Evolutionary conservation across 371 early-diverging fungal genomes (phyloP).

Genomic region (Coemansia sp.): DNA sequence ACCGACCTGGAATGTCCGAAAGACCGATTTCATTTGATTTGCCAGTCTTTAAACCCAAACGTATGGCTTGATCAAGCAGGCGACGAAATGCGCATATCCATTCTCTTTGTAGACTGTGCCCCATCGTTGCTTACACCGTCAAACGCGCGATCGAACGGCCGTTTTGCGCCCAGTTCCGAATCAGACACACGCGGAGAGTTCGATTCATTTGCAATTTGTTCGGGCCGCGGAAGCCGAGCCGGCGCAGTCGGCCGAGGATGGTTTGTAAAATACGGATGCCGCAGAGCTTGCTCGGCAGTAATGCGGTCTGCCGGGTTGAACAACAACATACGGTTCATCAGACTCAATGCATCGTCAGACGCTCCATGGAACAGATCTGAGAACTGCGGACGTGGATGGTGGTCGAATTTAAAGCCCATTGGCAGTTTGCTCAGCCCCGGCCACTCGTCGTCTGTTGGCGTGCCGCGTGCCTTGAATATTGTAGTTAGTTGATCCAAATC

Average conservation of each 20-base stretch:
- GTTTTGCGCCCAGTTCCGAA: constrained; percentile 4
- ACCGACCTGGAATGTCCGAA: neutral
- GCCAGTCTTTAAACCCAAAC: too few relatives aligned
- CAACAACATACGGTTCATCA: constrained; percentile 88
- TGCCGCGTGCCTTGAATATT: constrained; percentile 95
- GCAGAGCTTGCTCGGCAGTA: constrained; percentile 80
- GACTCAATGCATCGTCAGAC: constrained; percentile 84
- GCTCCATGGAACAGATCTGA: constrained; percentile 90
- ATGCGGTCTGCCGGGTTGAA: constrained; percentile 93
- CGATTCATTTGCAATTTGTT: constrained; percentile 4
- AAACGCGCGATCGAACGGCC: constrained; percentile 30
- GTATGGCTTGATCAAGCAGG: constrained; percentile 23
- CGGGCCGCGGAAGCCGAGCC: constrained; percentile 72
- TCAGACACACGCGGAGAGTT: neutral
- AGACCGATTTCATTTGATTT: too few relatives aligned
- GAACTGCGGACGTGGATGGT: constrained; percentile 73
- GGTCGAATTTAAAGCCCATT: constrained; percentile 67
- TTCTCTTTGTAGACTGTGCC: constrained; percentile 8
- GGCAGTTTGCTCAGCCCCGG: constrained; percentile 81
- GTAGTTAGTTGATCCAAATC: constrained; percentile 95
- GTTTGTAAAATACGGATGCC: constrained; percentile 89
- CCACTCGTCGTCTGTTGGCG: constrained; percentile 97
- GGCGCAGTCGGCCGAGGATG: constrained; percentile 85
- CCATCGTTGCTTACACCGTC: constrained; percentile 2
- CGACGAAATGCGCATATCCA: constrained; percentile 41